Evolutionary conservation across 208 protist genomes (phyloP).

Genomic region (Wallacemonas collosoma): DNA sequence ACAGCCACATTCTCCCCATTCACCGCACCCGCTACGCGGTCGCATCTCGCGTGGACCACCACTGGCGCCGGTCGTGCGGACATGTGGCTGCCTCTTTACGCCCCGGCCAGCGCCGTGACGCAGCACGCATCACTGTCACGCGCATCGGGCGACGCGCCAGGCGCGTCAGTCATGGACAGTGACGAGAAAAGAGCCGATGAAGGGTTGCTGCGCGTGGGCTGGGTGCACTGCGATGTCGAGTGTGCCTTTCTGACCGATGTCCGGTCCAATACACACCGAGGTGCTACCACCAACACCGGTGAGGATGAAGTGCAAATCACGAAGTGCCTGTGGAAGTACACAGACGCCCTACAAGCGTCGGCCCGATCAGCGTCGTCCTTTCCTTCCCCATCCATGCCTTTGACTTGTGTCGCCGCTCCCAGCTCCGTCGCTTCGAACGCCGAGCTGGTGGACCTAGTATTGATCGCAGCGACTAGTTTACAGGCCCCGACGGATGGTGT

Average conservation of each 20-base stretch:
- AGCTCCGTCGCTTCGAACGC: background rate
- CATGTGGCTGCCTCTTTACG: constrained; percentile 56
- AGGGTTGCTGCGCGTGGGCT: constrained; percentile 25
- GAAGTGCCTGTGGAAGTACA: constrained; percentile 32
- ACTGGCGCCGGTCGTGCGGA: constrained; percentile 6
- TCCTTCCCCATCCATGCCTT: background rate
- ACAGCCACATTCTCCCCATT: constrained; percentile 43
- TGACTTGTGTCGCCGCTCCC: background rate
- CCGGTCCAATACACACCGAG: too few relatives aligned
- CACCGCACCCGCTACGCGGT: background rate
- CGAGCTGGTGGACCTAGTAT: constrained; percentile 29
- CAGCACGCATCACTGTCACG: background rate
- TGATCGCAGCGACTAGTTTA: constrained; percentile 30
- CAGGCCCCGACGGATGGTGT: background rate
- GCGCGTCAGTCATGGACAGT: too few relatives aligned
- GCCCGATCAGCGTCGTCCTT: background rate
- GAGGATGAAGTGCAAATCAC: constrained; percentile 11
- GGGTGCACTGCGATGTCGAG: constrained; percentile 57
- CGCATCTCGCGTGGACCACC: constrained; percentile 3
- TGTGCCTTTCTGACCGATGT: constrained; percentile 21
- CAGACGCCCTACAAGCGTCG: background rate
- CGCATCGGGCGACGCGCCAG: too few relatives aligned
- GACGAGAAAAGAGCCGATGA: background rate
- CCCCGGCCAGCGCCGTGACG: constrained; percentile 2
- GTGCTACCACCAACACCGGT: too few relatives aligned